A percentile compares a stretch with the other conserved stretches of the same genome.
phyloP scores from a whole-genome alignment of 352 stramenopile species.

The Phytophthora europaea region DNA sequence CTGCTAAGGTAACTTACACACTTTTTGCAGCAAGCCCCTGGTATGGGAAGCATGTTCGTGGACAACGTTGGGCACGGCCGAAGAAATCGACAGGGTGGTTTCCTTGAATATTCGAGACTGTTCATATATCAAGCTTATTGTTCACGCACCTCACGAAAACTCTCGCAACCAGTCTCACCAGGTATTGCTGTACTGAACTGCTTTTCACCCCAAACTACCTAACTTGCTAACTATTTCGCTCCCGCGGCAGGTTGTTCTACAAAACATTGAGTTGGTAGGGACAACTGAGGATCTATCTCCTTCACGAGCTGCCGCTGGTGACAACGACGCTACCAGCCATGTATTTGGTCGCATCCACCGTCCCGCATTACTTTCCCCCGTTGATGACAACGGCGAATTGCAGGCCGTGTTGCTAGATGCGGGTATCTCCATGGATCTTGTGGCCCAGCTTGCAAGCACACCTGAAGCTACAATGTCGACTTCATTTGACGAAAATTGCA shows the following conservation, averaged over 20 bases:
- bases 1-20: neutral
- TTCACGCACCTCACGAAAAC: conserved; percentile 19
- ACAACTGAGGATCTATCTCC: neutral
- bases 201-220: neutral
- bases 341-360: conserved; percentile 2
- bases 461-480: neutral
- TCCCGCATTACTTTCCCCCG: neutral
- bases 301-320: neutral
- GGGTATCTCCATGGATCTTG: conserved; percentile 47
- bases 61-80: conserved; percentile 1
- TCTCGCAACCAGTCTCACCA: conserved; percentile 22
- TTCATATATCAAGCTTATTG: conserved; percentile 47
- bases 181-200: conserved; percentile 15
- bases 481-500: neutral
- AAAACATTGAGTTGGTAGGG: conserved; percentile 44
- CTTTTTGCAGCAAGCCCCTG: conserved; percentile 15
- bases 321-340: neutral
- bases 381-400: conserved; percentile 27
- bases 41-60: conserved; percentile 9
- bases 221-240: neutral
- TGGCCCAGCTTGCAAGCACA: conserved; percentile 31
- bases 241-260: conserved; percentile 33
- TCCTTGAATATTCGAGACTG: conserved; percentile 27
- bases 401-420: conserved; percentile 43
- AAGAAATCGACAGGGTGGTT: conserved; percentile 16